Base-by-base conservation (phyloP, 2,329 filamentous ascomycete genomes). In the Calonectria henricotiae region DNA sequence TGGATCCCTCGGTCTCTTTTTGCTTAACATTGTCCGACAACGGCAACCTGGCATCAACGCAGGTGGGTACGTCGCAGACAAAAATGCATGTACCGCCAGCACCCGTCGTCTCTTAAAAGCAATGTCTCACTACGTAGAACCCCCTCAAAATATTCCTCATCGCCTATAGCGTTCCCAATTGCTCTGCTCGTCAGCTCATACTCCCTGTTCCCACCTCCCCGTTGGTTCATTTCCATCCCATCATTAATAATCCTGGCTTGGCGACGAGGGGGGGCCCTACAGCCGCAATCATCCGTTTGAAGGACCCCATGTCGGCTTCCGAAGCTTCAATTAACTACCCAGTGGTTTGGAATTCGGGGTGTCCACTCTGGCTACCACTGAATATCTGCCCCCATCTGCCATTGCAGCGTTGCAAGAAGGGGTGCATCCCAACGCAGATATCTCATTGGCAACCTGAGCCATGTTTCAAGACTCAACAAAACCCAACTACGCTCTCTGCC, bases 291-390 rank as follows among this genome's bases (percentile, higher is more conserved):
- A 58, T 58, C 51, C 51, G 32, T 30, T 13, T 23, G 11, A 25
- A 20, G 20, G 9, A 20, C 51, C 46, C 51, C 51, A 58, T 58
- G 51, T 58, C 32, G 20, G 11, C 20, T 23, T 55, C 13, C 51
- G 37, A 37, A 25, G 51, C 51, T 49, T 58, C 51, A 58, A 58
- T 58, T 58, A 58, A 58, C 35, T 55, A 55, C 30, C n/a, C 35
- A 58, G 51, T 58, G 39, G 51, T 58, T 12, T 58, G 13, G 35
- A 39, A 39, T 7, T 17, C 51, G 12, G 20, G 13, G 51, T 58
- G 51, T n/a, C 51, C 51, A 58, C 51, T 58, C 37, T 58, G 51
- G 35, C 35, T 58, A 39, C 51, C 51, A 58, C 51, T 20, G 51
- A 4, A 58, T 39, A 25, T 58, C 13, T 23, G 51, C 51, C 43